phyloP scores from a whole-genome alignment of 306 rosid species.

The Datisca glomerata region DNA sequence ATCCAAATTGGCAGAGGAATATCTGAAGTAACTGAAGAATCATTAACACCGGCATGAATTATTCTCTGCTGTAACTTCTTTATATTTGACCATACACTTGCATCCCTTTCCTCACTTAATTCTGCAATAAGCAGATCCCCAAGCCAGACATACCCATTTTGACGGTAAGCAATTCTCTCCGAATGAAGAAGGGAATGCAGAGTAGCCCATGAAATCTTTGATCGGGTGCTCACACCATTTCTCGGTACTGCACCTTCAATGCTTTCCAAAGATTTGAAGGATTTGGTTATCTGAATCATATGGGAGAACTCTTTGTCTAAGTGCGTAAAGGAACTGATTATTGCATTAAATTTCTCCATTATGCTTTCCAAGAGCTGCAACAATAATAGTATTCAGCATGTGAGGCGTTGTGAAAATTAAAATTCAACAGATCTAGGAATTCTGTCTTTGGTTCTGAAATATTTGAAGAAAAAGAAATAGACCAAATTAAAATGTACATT shows the following conservation, averaged over 20 bases:
- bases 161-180: conserved; percentile 70
- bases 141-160: conserved; percentile 85
- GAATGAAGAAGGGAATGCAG: conserved; percentile 97
- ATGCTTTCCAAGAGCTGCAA: conserved; percentile 78
- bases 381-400: conserved; percentile 10
- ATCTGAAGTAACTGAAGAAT: conserved; percentile 52
- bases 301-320: conserved; percentile 78
- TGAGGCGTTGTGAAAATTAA: conserved; percentile 5
- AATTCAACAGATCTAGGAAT: not conserved
- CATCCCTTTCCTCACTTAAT: conserved; percentile 57
- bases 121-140: conserved; percentile 92
- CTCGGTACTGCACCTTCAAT: conserved; percentile 41
- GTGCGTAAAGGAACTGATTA: conserved; percentile 75
- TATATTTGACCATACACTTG: conserved; percentile 65
- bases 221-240: conserved; percentile 59
- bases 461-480: no score
- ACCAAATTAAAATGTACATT: no score
- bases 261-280: conserved; percentile 57
- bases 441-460: no score
- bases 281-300: conserved; percentile 74
- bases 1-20: conserved; percentile 68
- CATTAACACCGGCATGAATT: conserved; percentile 50
- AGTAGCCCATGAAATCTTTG: conserved; percentile 73
- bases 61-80: conserved; percentile 62
- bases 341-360: conserved; percentile 71